Evolutionary conservation across 1,284 basidiomycete genomes (phyloP), one percentile per base, ranked within the genome.

Genomic region (Ceratobasidium sp.): DNA sequence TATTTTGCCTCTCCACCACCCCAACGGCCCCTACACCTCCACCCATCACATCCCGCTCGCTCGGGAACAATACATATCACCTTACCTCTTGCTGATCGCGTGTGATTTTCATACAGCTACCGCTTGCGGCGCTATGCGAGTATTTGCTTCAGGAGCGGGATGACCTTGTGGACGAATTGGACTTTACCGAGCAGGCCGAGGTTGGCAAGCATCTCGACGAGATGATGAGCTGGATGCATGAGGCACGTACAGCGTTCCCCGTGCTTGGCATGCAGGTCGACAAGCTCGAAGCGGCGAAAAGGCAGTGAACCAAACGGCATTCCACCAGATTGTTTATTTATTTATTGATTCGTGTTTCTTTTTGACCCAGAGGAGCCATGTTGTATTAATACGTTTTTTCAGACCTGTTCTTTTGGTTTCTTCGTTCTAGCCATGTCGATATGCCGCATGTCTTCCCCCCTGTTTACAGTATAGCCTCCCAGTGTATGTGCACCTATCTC

Each of bases 141-240:
- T 73, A 46, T 57, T 25, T 73, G 56, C 57, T 73, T 40, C 71
- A 65, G 54, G 71, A 74, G 61, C 57, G 71, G 17, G 71, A 74
- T 29, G 40, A 74, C 49, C 51, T 74, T n/a, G 52, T 74, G n/a
- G 71, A 74, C 37, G 71, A 74, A 40, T 54, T 74, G 25, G 71
- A 74, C 13, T 74, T 74, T 32, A 46, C 71, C 71, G 71, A 54
- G 32, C 71, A 74, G 71, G 71, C 71, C 71, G 71, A 74, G 43
- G 61, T 74, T 22, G 71, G 62, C 61, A 65, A 22, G 7, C 59
- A 74, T n/a, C 49, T 74, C 17, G 71, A 74, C 43, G 71, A 74
- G 34, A 62, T 74, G 71, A 65, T 74, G 71, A 37, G 71, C 11
- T 74, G 71, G 71, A 74, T 74, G 71, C 71, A 74, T 19, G 71